Conservation (phyloP, 1,284 basidiomycete genomes). For the Ustilago curta region DNA sequence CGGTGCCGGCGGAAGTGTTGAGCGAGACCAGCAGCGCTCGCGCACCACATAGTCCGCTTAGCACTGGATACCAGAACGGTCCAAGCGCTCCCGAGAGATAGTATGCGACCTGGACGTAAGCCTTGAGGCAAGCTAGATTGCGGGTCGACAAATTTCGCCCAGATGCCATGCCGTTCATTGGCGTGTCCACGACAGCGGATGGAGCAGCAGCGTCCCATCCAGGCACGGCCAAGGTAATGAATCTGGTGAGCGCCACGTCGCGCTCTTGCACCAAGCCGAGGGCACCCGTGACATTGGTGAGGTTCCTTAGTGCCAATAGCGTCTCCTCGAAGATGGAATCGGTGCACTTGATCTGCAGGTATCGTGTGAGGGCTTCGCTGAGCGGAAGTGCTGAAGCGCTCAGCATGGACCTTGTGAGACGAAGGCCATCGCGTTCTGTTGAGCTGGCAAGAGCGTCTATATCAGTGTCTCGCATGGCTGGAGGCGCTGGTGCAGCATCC, state of each 20-base stretch:
- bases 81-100: slow-evolving; percentile 86
- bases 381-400: slow-evolving; percentile 88
- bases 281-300: slow-evolving; percentile 90
- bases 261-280: slow-evolving; percentile 84
- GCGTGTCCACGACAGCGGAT: neutral
- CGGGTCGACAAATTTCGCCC: slow-evolving; percentile 78
- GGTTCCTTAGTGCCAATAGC: slow-evolving; percentile 81
- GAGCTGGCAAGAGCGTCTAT: slow-evolving; percentile 23
- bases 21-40: slow-evolving; percentile 32
- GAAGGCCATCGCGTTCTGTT: slow-evolving; percentile 71
- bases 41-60: slow-evolving; percentile 73
- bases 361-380: slow-evolving; percentile 86
- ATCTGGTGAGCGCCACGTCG: slow-evolving; percentile 89
- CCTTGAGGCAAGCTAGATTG: slow-evolving; percentile 89
- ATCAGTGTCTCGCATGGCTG: slow-evolving; percentile 71
- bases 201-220: slow-evolving; percentile 37
- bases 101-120: slow-evolving; percentile 81
- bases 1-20: slow-evolving; percentile 1
- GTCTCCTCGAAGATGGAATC: slow-evolving; percentile 88
- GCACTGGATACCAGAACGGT: slow-evolving; percentile 87
- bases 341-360: slow-evolving; percentile 87
- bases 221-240: slow-evolving; percentile 84
- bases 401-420: slow-evolving; percentile 80
- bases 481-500: slow-evolving; percentile 70
- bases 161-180: slow-evolving; percentile 10